Evolutionary conservation across 345 rosid genomes (phyloP).

Genomic region (Corymbia maculata): DNA sequence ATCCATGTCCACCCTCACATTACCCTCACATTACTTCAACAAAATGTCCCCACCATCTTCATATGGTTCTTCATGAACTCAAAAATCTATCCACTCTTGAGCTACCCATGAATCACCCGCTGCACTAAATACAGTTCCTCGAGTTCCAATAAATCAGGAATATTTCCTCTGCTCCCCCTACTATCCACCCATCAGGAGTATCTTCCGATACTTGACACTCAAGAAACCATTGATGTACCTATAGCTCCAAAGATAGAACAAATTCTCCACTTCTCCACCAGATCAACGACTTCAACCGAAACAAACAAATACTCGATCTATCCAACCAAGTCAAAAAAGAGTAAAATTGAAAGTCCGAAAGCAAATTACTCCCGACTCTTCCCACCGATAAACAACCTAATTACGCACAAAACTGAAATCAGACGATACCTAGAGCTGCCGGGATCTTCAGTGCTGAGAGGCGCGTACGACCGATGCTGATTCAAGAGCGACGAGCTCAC

Average conservation of each 20-base stretch:
- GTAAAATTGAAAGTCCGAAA: neutral
- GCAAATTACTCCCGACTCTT: neutral
- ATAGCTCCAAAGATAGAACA: neutral
- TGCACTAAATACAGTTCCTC: neutral
- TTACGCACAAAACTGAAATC: neutral
- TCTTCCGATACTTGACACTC: neutral
- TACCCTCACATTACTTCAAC: no score
- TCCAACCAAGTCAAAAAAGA: neutral
- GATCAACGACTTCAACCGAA: neutral
- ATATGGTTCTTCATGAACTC: neutral
- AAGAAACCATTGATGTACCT: neutral
- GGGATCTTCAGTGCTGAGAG: slow-evolving; percentile 87
- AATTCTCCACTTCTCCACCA: neutral
- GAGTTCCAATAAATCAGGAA: neutral
- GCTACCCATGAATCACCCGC: neutral
- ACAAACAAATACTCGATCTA: neutral
- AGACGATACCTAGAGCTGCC: slow-evolving; percentile 60
- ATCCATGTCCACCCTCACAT: neutral
- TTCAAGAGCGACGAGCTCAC: slow-evolving; percentile 72
- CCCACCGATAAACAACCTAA: neutral
- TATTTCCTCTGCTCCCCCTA: neutral
- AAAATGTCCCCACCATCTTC: neutral
- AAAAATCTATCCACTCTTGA: neutral
- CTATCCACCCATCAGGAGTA: neutral
- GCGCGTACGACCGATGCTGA: slow-evolving; percentile 58